These are phyloP conservation scores for Pseudogymnoascus sp. DNA, from an alignment of 2,329 filamentous ascomycete species.

Conservation along the genomic window DNA sequence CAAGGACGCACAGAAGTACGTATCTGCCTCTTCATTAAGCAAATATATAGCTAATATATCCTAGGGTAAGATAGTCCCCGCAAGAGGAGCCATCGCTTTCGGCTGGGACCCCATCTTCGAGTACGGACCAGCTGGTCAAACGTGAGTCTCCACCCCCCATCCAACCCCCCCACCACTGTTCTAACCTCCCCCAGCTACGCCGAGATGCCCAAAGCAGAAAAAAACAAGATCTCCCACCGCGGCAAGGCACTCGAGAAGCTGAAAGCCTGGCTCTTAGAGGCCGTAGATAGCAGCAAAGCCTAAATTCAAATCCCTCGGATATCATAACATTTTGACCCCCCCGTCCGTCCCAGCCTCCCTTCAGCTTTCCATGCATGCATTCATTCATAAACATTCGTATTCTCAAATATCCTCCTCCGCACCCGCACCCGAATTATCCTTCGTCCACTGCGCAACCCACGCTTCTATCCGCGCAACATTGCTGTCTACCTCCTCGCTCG, in stretches of 20 bases:
- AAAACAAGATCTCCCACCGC: conserved; percentile 91
- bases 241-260: conserved; percentile 80
- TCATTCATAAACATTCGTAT: neutral
- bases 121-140: conserved; percentile 64
- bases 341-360: neutral
- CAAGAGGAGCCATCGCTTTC: conserved; percentile 72
- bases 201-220: conserved; percentile 82
- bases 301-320: neutral
- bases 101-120: conserved; percentile 98
- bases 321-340: neutral
- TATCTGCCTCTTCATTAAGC: conserved; percentile 12
- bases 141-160: conserved; percentile 31
- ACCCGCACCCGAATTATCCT: conserved; percentile 40
- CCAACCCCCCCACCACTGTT: neutral
- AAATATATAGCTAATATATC: neutral
- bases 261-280: conserved; percentile 59
- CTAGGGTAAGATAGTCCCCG: conserved; percentile 71
- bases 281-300: conserved; percentile 7
- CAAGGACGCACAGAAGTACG: conserved; percentile 77
- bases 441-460: conserved; percentile 80
- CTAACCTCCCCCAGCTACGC: conserved; percentile 54
- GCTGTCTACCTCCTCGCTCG: conserved; percentile 72
- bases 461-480: conserved; percentile 77
- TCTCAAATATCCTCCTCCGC: conserved; percentile 4
- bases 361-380: neutral